Conservation (phyloP, 1,139 yeast genomes). For the Pichia sp. region DNA sequence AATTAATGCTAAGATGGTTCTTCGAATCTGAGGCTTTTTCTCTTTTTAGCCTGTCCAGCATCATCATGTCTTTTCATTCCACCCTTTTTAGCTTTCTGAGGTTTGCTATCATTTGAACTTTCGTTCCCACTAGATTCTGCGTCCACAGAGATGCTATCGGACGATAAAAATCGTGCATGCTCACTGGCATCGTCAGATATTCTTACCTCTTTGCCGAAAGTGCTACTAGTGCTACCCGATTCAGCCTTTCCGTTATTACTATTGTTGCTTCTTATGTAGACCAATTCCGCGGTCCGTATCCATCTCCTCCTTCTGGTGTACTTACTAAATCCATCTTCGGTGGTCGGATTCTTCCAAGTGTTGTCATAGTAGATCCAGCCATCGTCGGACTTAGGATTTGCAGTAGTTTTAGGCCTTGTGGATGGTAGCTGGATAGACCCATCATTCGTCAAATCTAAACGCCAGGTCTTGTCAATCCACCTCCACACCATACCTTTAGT, state of each 20-base stretch:
- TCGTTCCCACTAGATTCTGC: slow-evolving; percentile 1
- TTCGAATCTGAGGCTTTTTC: slow-evolving; percentile 16
- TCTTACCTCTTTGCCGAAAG: not conserved
- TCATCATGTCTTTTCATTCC: slow-evolving; percentile 9
- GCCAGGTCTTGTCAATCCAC: slow-evolving; percentile 94
- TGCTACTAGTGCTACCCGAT: not conserved
- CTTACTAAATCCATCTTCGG: slow-evolving; percentile 84
- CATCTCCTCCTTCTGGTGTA: slow-evolving; percentile 93
- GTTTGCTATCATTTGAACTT: not conserved
- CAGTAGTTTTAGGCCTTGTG: slow-evolving; percentile 64
- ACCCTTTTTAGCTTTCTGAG: slow-evolving; percentile 1
- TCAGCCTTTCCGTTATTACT: not conserved
- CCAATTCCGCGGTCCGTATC: slow-evolving; percentile 90
- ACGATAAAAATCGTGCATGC: slow-evolving; percentile 1
- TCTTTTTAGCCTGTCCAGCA: slow-evolving; percentile 9
- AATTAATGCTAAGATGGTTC: slow-evolving; percentile 7
- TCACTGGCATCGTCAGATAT: not conserved
- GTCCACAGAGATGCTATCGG: not conserved
- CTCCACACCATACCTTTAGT: slow-evolving; percentile 70
- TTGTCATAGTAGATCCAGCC: slow-evolving; percentile 89
- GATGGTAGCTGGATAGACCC: slow-evolving; percentile 73
- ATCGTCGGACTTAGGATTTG: slow-evolving; percentile 74
- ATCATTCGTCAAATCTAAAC: slow-evolving; percentile 82
- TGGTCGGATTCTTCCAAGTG: slow-evolving; percentile 87
- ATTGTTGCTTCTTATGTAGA: slow-evolving; percentile 27